Conservation (phyloP, 2,329 filamentous ascomycete genomes). For the Phaeosphaeria sp. region DNA sequence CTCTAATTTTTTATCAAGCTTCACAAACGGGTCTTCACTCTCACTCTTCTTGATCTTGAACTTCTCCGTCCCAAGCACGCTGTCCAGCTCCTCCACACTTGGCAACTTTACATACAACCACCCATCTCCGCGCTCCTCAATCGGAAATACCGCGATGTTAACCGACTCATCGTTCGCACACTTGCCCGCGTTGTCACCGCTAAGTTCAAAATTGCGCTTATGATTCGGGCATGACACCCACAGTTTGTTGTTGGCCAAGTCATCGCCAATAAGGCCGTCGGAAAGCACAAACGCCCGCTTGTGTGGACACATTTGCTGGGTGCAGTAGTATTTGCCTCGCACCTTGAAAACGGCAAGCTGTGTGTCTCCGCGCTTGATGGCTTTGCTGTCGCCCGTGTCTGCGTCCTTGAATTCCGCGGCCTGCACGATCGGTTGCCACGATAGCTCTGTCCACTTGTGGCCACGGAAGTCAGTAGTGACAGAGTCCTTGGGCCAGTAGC, state of each 20-base stretch:
- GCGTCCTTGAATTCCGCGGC: slow-evolving; percentile 71
- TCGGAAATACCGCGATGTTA: slow-evolving; percentile 82
- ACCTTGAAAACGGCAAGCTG: slow-evolving; percentile 89
- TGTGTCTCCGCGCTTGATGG: slow-evolving; percentile 85
- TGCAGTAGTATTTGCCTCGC: slow-evolving; percentile 79
- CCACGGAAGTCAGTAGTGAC: slow-evolving; percentile 75
- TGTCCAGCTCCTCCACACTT: slow-evolving; percentile 80
- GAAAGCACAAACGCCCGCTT: slow-evolving; percentile 89
- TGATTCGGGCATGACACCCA: slow-evolving; percentile 89
- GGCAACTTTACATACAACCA: slow-evolving; percentile 82
- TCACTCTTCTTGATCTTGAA: slow-evolving; percentile 82
- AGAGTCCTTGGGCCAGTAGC: slow-evolving; percentile 76
- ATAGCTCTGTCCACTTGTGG: slow-evolving; percentile 68
- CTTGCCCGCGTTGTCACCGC: slow-evolving; percentile 67
- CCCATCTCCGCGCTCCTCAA: slow-evolving; percentile 76
- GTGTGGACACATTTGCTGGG: slow-evolving; percentile 95
- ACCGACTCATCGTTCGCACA: slow-evolving; percentile 77
- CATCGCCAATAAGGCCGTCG: slow-evolving; percentile 81
- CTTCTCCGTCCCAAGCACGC: slow-evolving; percentile 75
- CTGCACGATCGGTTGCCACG: slow-evolving; percentile 82
- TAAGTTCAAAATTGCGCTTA: slow-evolving; percentile 86
- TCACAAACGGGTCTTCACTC: slow-evolving; percentile 61
- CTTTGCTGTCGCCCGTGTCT: slow-evolving; percentile 75
- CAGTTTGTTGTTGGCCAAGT: slow-evolving; percentile 65
- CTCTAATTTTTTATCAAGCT: slow-evolving; percentile 63